Percentiles rank a stretch among this genome's conserved stretches.
phyloP scores from a whole-genome alignment of 306 rosid genomes.

The Cicer judaicum region DNA sequence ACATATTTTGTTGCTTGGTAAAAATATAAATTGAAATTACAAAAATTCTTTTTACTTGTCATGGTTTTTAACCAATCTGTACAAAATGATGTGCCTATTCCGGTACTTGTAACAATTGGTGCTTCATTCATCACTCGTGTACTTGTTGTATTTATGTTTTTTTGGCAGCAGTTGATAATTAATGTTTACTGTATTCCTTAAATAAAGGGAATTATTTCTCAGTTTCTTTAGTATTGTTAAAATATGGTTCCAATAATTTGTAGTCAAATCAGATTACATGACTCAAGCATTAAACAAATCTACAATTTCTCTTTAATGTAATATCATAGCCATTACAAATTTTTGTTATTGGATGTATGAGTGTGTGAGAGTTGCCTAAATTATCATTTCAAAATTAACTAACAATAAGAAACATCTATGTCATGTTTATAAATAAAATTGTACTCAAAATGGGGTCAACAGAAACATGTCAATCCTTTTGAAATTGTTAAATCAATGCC shows the following conservation, averaged over 20 bases:
- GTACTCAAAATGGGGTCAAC: no score
- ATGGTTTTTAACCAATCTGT: conserved; percentile 10
- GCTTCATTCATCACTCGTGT: conserved; percentile 37
- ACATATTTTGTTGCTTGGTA: neutral
- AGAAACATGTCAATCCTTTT: no score
- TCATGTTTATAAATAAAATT: no score
- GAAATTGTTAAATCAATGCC: no score
- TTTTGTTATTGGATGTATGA: neutral
- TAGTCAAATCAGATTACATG: neutral
- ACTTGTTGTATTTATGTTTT: conserved; percentile 31
- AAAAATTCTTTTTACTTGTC: conserved; percentile 16
- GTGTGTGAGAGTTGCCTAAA: neutral
- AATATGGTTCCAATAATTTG: neutral
- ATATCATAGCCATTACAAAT: neutral
- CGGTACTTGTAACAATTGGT: conserved; percentile 8
- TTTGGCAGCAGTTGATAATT: neutral
- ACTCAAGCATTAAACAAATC: neutral
- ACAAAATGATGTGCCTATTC: conserved; percentile 37
- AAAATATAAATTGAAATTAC: conserved; percentile 5
- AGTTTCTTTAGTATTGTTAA: neutral
- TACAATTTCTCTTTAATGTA: conserved; percentile 2
- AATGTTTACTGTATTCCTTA: no score
- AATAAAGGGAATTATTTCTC: neutral
- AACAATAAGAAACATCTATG: no score
- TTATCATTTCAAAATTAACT: no score